Base-by-base conservation (phyloP, 2,329 filamentous ascomycete species). In the Hypoxylon sp. region DNA sequence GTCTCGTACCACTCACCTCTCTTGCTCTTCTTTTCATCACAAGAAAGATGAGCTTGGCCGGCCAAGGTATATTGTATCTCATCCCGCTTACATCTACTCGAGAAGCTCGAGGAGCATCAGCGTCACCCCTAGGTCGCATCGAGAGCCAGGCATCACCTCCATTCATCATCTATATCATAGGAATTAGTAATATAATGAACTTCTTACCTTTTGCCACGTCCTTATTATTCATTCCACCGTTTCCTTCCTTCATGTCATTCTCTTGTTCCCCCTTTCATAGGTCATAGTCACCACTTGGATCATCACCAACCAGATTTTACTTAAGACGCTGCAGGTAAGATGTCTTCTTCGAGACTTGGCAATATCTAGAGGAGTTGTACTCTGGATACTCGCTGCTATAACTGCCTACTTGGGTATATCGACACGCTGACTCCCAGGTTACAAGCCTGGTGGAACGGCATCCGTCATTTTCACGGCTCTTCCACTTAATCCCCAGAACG, bases 351-450 rank as follows among this genome's bases (percentile, higher is more conserved):
- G 40, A 11, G 33, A 8, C 20, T 11, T 48, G 41, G 53, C 48
- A 51, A 48, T 56, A 53, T 27, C 33, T 24, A 40, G 48, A 48
- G 51, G 49, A 35, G 15, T 26, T 18, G 37, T 43, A 42, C 27
- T 29, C 21, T 23, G 21, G 11, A 18, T 15, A 17, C 15, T 35
- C 18, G 2, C n/a, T 35, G 9, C 7, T 35, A 17, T 17, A 35
- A 29, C 8, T 18, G 18, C n/a, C n/a, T 18, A 15, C n/a, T n/a
- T n/a, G n/a, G n/a, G n/a, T n/a, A n/a, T n/a, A n/a, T n/a, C n/a
- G n/a, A n/a, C n/a, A n/a, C n/a, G 13, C 13, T 35, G 15, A 31
- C 13, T 26, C 31, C 21, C 10, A 38, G 35, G 29, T 24, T 15
- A 24, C 15, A n/a, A 48, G 21, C 20, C n/a, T 35, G 18, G 38